Evolutionary conservation across 495 filamentous ascomycete genomes (phyloP).

Genomic region (Geoglossum glabrum): DNA sequence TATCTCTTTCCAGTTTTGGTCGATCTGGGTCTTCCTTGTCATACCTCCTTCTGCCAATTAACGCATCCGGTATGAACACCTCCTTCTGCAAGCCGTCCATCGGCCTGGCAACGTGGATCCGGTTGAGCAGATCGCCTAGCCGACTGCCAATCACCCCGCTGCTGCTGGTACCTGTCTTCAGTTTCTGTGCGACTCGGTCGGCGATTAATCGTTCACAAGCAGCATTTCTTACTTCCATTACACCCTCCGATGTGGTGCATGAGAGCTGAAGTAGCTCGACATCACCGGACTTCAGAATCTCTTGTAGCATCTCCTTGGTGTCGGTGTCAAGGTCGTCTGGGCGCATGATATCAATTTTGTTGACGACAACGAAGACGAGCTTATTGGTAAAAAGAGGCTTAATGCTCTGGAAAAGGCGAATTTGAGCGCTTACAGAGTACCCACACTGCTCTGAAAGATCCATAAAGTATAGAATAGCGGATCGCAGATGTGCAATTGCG

Average conservation of each 20-base stretch:
- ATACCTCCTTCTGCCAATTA: constrained; percentile 64
- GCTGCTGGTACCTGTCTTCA: constrained; percentile 67
- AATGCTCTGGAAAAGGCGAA: constrained; percentile 83
- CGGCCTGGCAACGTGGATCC: constrained; percentile 91
- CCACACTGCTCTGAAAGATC: constrained; percentile 95
- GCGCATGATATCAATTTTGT: constrained; percentile 85
- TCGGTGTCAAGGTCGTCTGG: constrained; percentile 77
- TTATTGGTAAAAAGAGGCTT: constrained; percentile 95
- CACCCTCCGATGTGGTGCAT: constrained; percentile 85
- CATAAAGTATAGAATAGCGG: constrained; percentile 94
- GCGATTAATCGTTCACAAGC: constrained; percentile 86
- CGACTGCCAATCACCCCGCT: constrained; percentile 52
- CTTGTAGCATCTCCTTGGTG: constrained; percentile 54
- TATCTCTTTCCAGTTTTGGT: constrained; percentile 56
- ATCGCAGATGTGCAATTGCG: constrained; percentile 86
- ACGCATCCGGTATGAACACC: constrained; percentile 73
- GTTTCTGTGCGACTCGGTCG: constrained; percentile 81
- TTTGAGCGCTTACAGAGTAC: constrained; percentile 80
- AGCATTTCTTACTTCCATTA: constrained; percentile 84
- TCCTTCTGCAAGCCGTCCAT: constrained; percentile 59
- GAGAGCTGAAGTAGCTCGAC: constrained; percentile 83
- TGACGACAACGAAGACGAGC: constrained; percentile 85
- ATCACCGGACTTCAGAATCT: constrained; percentile 62
- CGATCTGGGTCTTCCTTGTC: constrained; percentile 67
- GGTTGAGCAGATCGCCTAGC: constrained; percentile 67